Conservation (phyloP, 495 filamentous ascomycete species). For the Darksidea phi region DNA sequence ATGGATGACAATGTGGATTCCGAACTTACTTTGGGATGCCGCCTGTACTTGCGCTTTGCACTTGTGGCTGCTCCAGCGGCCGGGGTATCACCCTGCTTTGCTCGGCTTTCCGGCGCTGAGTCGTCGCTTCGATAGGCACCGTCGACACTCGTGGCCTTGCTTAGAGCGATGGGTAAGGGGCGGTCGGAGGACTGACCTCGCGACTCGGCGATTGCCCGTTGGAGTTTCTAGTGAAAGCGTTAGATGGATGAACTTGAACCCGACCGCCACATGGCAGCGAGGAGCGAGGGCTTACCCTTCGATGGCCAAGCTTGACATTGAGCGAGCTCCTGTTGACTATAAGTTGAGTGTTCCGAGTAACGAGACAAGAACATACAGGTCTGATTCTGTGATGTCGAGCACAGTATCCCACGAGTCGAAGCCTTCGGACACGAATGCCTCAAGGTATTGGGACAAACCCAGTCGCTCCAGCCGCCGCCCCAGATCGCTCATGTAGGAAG, state of each 20-base stretch:
- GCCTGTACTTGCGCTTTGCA: constrained; percentile 70
- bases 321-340: constrained; percentile 55
- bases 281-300: constrained; percentile 57
- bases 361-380: constrained; percentile 56
- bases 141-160: constrained; percentile 26
- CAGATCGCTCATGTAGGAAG: constrained; percentile 55
- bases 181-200: constrained; percentile 27
- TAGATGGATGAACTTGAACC: background rate
- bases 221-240: constrained; percentile 36
- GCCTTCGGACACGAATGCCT: constrained; percentile 67
- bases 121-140: constrained; percentile 38
- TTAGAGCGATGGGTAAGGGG: constrained; percentile 8
- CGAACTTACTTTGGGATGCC: constrained; percentile 70
- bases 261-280: background rate
- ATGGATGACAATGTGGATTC: background rate
- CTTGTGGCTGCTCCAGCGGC: constrained; percentile 36
- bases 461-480: constrained; percentile 63
- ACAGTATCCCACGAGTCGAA: constrained; percentile 82
- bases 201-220: constrained; percentile 39
- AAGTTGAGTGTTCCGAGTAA: constrained; percentile 1
- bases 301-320: constrained; percentile 73
- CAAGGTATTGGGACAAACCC: constrained; percentile 70
- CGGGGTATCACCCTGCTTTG: constrained; percentile 15
- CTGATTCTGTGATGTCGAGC: constrained; percentile 75
- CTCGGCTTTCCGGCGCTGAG: constrained; percentile 34